phyloP scores from a whole-genome alignment of 805 yeast species.

The Starmerella powellii region DNA sequence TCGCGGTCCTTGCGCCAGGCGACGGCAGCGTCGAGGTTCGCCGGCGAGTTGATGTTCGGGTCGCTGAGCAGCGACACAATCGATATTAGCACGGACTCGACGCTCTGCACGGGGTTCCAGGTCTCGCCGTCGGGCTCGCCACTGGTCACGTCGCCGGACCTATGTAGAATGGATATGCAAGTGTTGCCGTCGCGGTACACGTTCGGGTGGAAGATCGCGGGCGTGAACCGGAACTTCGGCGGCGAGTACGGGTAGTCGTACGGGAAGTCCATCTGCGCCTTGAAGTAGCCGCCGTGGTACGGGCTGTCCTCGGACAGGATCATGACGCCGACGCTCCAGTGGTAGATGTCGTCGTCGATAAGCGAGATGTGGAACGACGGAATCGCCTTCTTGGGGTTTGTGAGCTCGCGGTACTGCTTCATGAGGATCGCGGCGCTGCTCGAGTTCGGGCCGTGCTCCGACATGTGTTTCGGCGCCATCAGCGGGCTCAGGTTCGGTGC shows the following conservation, averaged over 20 bases:
- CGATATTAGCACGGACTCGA: conserved; percentile 78
- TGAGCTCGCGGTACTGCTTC: conserved; percentile 87
- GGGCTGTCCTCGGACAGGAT: conserved; percentile 79
- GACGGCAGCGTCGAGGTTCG: conserved; percentile 91
- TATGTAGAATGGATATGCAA: conserved; percentile 86
- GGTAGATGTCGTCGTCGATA: conserved; percentile 49
- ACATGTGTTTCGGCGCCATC: conserved; percentile 16
- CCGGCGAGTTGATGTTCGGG: conserved; percentile 88
- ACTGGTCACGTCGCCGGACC: conserved; percentile 77
- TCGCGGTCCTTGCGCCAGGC: conserved; percentile 75
- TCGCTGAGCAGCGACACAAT: conserved; percentile 85
- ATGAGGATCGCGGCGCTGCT: conserved; percentile 69
- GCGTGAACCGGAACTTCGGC: conserved; percentile 83
- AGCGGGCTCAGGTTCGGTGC: no score
- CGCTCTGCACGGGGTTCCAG: conserved; percentile 68
- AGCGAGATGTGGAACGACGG: conserved; percentile 52
- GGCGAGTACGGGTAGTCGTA: conserved; percentile 84
- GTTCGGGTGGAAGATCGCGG: conserved; percentile 89
- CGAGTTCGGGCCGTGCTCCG: conserved; percentile 18
- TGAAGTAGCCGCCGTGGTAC: conserved; percentile 89
- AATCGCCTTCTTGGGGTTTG: conserved; percentile 78
- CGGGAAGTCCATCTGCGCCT: conserved; percentile 88
- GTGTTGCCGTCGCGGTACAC: conserved; percentile 87
- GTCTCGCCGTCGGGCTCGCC: conserved; percentile 91
- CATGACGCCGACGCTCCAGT: conserved; percentile 84